Conservation (phyloP, 2,329 filamentous ascomycete species). For the Aaosphaeria arxii region DNA sequence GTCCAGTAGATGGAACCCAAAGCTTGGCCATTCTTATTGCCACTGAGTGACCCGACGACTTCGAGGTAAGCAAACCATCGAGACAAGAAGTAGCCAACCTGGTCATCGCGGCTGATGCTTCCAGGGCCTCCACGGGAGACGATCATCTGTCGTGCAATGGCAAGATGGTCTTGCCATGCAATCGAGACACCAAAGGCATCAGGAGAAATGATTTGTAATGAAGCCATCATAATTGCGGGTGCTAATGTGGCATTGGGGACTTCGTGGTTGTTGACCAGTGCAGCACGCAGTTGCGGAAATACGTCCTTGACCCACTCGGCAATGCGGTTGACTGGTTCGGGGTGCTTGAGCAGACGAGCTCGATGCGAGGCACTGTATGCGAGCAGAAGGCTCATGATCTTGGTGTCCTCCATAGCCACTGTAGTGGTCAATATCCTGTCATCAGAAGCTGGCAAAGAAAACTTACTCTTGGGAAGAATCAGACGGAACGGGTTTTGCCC, state of each 20-base stretch:
- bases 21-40: slow-evolving; percentile 46
- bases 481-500: slow-evolving; percentile 54
- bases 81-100: slow-evolving; percentile 69
- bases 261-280: slow-evolving; percentile 55
- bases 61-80: slow-evolving; percentile 85
- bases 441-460: neutral
- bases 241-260: slow-evolving; percentile 73
- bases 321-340: slow-evolving; percentile 73
- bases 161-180: slow-evolving; percentile 76
- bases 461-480: slow-evolving; percentile 61
- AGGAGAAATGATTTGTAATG: slow-evolving; percentile 78
- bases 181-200: slow-evolving; percentile 78
- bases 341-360: slow-evolving; percentile 69
- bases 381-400: slow-evolving; percentile 72
- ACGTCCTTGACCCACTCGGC: slow-evolving; percentile 77
- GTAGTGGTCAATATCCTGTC: slow-evolving; percentile 15
- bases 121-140: slow-evolving; percentile 61
- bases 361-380: slow-evolving; percentile 84
- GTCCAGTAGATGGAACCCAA: slow-evolving; percentile 44
- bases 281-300: slow-evolving; percentile 68
- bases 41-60: slow-evolving; percentile 69
- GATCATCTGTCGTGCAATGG: slow-evolving; percentile 73
- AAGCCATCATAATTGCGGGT: slow-evolving; percentile 81
- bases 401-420: slow-evolving; percentile 67
- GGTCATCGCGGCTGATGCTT: slow-evolving; percentile 47